phyloP scores from a whole-genome alignment of 2,329 filamentous ascomycete species.

The Pseudogymnoascus sp. region DNA sequence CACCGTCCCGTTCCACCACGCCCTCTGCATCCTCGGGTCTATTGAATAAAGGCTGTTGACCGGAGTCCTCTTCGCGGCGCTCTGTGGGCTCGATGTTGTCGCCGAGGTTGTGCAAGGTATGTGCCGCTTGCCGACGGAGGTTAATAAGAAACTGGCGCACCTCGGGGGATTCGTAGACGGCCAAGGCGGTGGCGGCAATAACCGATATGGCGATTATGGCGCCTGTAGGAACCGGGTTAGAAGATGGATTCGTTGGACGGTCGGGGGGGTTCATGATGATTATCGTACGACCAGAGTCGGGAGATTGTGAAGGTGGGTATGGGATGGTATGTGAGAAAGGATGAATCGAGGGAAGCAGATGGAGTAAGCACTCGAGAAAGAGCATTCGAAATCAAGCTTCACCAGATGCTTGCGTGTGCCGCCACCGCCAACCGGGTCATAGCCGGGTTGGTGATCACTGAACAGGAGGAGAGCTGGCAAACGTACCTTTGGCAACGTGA shows the following conservation, averaged over 20 bases:
- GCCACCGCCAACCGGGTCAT: not conserved
- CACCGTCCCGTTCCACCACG: slow-evolving; percentile 44
- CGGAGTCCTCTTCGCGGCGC: slow-evolving; percentile 20
- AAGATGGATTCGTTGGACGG: slow-evolving; percentile 17
- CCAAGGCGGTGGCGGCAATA: slow-evolving; percentile 27
- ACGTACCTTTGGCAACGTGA: slow-evolving; percentile 9
- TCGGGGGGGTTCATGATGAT: slow-evolving; percentile 24
- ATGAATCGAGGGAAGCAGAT: not conserved
- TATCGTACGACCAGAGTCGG: not conserved
- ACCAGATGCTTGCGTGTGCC: not conserved
- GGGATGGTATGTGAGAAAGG: slow-evolving; percentile 5
- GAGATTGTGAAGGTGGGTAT: slow-evolving; percentile 3
- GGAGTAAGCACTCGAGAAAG: not conserved
- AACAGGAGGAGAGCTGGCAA: not conserved
- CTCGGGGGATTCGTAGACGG: slow-evolving; percentile 55
- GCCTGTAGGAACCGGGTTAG: slow-evolving; percentile 21
- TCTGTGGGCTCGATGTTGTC: slow-evolving; percentile 44
- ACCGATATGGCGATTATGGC: slow-evolving; percentile 26
- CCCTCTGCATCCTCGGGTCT: slow-evolving; percentile 58
- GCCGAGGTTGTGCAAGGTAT: slow-evolving; percentile 50
- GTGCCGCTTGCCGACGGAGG: slow-evolving; percentile 50
- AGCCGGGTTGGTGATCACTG: not conserved
- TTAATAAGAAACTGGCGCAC: slow-evolving; percentile 53
- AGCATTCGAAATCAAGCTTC: not conserved
- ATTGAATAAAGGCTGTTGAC: slow-evolving; percentile 48